Percentiles rank a stretch among this genome's conserved stretches.
These are phyloP conservation scores for Gossypium aridum DNA, from an alignment of 441 rosid species.

Conservation along the genomic window DNA sequence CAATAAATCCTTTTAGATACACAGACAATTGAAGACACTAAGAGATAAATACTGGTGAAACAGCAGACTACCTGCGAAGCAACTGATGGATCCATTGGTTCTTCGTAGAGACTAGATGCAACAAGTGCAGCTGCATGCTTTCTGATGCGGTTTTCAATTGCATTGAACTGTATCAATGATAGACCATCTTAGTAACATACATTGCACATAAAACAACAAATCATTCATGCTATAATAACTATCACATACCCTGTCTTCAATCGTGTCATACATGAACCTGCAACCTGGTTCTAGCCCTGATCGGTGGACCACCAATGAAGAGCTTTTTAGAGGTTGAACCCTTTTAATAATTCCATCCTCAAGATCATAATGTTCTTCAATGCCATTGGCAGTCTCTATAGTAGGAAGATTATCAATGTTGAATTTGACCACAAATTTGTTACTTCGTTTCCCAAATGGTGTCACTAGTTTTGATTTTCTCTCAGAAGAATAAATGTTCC, in stretches of 20 bases:
- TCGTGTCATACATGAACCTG: constrained; percentile 84
- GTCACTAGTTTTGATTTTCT: constrained; percentile 57
- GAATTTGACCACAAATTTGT: constrained; percentile 67
- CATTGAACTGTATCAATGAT: constrained; percentile 46
- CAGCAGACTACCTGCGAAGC: constrained; percentile 74
- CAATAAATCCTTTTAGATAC: constrained; percentile 26
- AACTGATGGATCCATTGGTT: constrained; percentile 76
- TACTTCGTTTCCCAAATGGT: constrained; percentile 69
- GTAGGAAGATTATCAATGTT: constrained; percentile 40
- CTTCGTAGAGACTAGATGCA: constrained; percentile 63
- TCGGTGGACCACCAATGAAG: constrained; percentile 53
- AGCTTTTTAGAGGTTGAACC: constrained; percentile 53
- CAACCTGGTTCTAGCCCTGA: constrained; percentile 77
- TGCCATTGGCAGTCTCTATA: constrained; percentile 31
- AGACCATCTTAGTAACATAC: constrained; percentile 10
- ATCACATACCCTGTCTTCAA: constrained; percentile 67
- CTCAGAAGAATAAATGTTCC: constrained; percentile 56
- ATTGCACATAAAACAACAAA: constrained; percentile 17
- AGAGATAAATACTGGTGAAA: neutral
- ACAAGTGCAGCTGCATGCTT: constrained; percentile 49
- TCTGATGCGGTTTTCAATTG: constrained; percentile 64
- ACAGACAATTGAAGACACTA: constrained; percentile 7
- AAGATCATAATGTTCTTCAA: constrained; percentile 26
- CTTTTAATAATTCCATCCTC: constrained; percentile 78
- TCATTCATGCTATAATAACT: constrained; percentile 9